A percentile compares a stretch with the other conserved stretches of the same genome.
Evolutionary conservation across 2,329 filamentous ascomycete genomes (phyloP).

Genomic region (Clarireedia sp.): DNA sequence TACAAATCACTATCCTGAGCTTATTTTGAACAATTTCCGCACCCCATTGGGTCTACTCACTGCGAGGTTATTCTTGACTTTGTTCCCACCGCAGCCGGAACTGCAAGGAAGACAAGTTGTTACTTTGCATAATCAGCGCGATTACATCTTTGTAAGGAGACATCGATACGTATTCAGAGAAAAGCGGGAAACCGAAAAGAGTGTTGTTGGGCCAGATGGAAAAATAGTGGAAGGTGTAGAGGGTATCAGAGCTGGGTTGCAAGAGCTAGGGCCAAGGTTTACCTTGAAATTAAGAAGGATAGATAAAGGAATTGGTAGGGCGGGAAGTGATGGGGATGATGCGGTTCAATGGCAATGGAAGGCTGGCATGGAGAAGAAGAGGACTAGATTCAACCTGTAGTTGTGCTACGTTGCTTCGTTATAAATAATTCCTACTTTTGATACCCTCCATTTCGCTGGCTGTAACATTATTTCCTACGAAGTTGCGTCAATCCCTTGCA

Average conservation of each 20-base stretch:
- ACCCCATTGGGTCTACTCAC: conserved; percentile 85
- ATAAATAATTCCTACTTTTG: conserved; percentile 23
- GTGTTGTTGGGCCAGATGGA: conserved; percentile 72
- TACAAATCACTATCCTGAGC: conserved; percentile 83
- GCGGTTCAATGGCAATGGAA: conserved; percentile 83
- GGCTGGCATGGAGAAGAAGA: conserved; percentile 84
- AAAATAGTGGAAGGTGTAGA: conserved; percentile 79
- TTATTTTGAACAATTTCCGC: conserved; percentile 89
- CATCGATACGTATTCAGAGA: conserved; percentile 92
- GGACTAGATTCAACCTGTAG: conserved; percentile 90
- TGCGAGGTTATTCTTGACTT: conserved; percentile 70
- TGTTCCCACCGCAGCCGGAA: conserved; percentile 78
- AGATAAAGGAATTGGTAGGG: conserved; percentile 74
- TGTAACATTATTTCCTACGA: too few species aligned
- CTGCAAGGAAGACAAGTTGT: conserved; percentile 82
- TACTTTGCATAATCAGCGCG: conserved; percentile 88
- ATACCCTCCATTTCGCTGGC: conserved; percentile 13
- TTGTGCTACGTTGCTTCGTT: neutral
- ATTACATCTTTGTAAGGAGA: conserved; percentile 88
- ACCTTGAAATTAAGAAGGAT: conserved; percentile 84
- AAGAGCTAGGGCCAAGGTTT: conserved; percentile 79
- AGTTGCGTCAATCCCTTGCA: too few species aligned
- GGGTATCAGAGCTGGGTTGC: conserved; percentile 75
- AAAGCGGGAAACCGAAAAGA: conserved; percentile 79
- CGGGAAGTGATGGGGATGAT: conserved; percentile 48